Evolutionary conservation across 2,329 filamentous ascomycete species (phyloP), one percentile per base, ranked within the genome.

Genomic region (Aspergillus sp.): DNA sequence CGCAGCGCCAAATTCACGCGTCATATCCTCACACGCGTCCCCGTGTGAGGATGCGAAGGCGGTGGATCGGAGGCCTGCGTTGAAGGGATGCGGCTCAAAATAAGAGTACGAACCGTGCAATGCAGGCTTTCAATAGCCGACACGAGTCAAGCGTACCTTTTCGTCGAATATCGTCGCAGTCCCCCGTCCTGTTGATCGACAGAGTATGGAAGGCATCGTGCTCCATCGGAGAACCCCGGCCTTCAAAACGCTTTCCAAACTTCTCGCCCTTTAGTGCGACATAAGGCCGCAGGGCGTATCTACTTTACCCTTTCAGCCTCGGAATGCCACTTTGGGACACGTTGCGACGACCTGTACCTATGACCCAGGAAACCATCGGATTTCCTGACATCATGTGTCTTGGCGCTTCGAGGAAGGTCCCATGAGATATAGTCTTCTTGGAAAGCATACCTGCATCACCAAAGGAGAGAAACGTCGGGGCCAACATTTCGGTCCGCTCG

Each of bases 81-180:
- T 27, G 17, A 45, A 12, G 22, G 11, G 12, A 13, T 54, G 51
- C 44, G 51, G 51, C 51, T 54, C 51, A 54, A 41, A 51, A 46
- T 33, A 47, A 47, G 44, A 22, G n/a, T 40, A 24, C 44, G 30
- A 47, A 30, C 27, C 9, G 27, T 52, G 49, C 39, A 42, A 19
- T 37, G 19, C 20, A 20, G 15, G 22, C 6, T 39, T 17, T 50
- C 33, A 47, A 8, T 20, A 13, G 7, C 30, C n/a, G 4, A 30
- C 44, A 15, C 5, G n/a, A 46, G 12, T 27, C 44, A 15, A 24
- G n/a, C 15, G 8, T 24, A 11, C 34, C 37, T 19, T 19, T 12
- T 17, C 22, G 22, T 39, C 4, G 22, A 30, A 17, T 19, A 34
- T 50, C 3, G 12, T 39, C 12, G 17, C 12, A 22, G 4, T 24